Percentiles rank a stretch among this genome's conserved stretches.
Evolutionary conservation across 495 filamentous ascomycete genomes (phyloP).

Genomic region (Neurospora sp.): DNA sequence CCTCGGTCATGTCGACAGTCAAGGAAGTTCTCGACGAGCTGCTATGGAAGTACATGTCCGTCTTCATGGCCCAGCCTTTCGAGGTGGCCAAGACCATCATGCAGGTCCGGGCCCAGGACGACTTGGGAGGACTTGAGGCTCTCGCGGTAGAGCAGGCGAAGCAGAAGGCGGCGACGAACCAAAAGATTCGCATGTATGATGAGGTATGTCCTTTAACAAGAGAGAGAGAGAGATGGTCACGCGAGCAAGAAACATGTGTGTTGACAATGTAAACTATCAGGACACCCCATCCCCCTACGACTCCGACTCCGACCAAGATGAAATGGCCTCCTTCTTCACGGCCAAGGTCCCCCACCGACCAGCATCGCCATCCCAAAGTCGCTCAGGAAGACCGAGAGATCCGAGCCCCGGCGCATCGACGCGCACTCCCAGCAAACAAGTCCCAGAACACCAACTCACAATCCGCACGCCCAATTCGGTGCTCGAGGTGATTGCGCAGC

Average conservation of each 20-base stretch:
- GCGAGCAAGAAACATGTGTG: background rate
- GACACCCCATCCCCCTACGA: conserved; percentile 26
- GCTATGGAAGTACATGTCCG: conserved; percentile 73
- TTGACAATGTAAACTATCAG: background rate
- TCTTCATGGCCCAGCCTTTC: conserved; percentile 87
- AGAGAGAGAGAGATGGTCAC: background rate
- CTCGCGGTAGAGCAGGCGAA: conserved; percentile 12
- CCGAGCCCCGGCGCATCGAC: conserved; percentile 21
- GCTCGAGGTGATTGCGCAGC: conserved; percentile 65
- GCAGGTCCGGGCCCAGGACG: conserved; percentile 57
- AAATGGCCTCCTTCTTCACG: conserved; percentile 78
- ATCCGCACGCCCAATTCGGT: conserved; percentile 64
- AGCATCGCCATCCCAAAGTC: conserved; percentile 38
- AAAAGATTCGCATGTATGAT: conserved; percentile 34
- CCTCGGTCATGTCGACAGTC: conserved; percentile 59
- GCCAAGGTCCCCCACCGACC: conserved; percentile 39
- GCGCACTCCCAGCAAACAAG: conserved; percentile 15
- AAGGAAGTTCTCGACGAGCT: conserved; percentile 68
- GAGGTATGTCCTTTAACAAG: conserved; percentile 30
- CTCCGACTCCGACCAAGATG: conserved; percentile 65
- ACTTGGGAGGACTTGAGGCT: conserved; percentile 26
- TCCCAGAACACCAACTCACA: conserved; percentile 50
- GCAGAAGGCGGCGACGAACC: conserved; percentile 23
- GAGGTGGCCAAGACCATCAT: conserved; percentile 91
- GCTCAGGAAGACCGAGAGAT: conserved; percentile 18